phyloP scores from a whole-genome alignment of 768 basidiomycete species.

The Kwoniella europaea region DNA sequence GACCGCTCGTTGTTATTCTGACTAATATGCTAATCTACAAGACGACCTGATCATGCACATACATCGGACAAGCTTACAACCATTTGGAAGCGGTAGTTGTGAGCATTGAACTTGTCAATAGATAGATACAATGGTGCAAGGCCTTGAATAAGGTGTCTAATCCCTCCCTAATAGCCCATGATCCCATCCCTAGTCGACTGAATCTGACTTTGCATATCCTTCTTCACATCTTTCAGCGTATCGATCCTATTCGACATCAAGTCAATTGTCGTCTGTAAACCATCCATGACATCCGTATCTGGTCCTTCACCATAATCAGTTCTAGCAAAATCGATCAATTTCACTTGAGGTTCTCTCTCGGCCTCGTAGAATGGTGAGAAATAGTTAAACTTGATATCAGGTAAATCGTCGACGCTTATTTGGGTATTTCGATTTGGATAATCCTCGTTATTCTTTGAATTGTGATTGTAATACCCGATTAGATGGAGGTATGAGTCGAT shows the following conservation, averaged over 20 bases:
- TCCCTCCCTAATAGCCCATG: not conserved
- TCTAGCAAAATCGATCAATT: constrained; percentile 9
- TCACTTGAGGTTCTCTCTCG: not conserved
- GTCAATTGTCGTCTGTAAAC: not conserved
- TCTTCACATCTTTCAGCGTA: not conserved
- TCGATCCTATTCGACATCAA: not conserved
- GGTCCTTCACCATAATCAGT: constrained; percentile 2
- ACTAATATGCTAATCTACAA: too few relatives aligned
- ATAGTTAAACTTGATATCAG: not conserved
- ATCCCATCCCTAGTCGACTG: not conserved
- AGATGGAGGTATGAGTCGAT: not conserved
- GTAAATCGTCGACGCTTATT: not conserved
- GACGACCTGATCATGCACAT: too few relatives aligned
- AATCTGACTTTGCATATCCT: not conserved
- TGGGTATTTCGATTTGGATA: too few relatives aligned
- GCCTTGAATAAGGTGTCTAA: too few relatives aligned
- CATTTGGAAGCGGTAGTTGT: too few relatives aligned
- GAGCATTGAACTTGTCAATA: too few relatives aligned
- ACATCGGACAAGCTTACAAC: too few relatives aligned
- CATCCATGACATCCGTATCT: constrained; percentile 6
- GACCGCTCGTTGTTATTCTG: too few relatives aligned
- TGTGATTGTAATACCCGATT: not conserved
- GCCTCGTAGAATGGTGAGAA: not conserved
- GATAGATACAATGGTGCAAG: too few relatives aligned
- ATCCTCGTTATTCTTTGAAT: not conserved